A percentile compares a stretch with the other conserved stretches of the same genome.
These are phyloP conservation scores for Candida schatavii DNA, from an alignment of 805 yeast genomes.

Conservation along the genomic window DNA sequence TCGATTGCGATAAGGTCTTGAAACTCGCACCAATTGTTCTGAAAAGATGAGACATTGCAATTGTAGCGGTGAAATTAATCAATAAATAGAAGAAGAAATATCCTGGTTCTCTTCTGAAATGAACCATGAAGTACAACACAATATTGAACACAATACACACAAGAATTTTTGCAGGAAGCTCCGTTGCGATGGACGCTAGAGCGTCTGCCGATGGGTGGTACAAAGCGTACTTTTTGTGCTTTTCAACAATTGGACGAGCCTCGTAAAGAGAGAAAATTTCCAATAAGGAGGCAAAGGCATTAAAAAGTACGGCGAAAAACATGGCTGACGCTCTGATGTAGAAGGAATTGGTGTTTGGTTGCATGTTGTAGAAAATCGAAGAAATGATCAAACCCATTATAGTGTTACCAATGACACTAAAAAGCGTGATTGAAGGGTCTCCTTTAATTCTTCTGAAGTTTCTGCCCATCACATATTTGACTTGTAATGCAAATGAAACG, in stretches of 20 bases:
- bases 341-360: constrained; percentile 42
- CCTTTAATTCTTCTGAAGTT: constrained; percentile 49
- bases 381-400: constrained; percentile 54
- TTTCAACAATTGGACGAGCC: constrained; percentile 56
- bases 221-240: constrained; percentile 54
- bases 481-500: constrained; percentile 51
- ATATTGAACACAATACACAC: constrained; percentile 48
- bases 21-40: constrained; percentile 52
- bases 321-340: constrained; percentile 60
- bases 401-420: constrained; percentile 43
- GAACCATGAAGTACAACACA: constrained; percentile 50
- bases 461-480: constrained; percentile 43
- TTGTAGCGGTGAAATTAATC: constrained; percentile 41
- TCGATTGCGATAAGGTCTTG: constrained; percentile 48
- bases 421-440: constrained; percentile 46
- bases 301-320: constrained; percentile 65
- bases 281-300: constrained; percentile 57
- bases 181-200: constrained; percentile 57
- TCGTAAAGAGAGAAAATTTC: constrained; percentile 57
- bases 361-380: constrained; percentile 56
- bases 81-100: constrained; percentile 52
- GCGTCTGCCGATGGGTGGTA: constrained; percentile 67
- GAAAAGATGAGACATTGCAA: constrained; percentile 55
- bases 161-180: constrained; percentile 49
- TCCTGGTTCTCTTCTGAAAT: constrained; percentile 52